These are phyloP conservation scores for Amanita pallidorosea DNA, from an alignment of 768 basidiomycete genomes.

Conservation along the genomic window DNA sequence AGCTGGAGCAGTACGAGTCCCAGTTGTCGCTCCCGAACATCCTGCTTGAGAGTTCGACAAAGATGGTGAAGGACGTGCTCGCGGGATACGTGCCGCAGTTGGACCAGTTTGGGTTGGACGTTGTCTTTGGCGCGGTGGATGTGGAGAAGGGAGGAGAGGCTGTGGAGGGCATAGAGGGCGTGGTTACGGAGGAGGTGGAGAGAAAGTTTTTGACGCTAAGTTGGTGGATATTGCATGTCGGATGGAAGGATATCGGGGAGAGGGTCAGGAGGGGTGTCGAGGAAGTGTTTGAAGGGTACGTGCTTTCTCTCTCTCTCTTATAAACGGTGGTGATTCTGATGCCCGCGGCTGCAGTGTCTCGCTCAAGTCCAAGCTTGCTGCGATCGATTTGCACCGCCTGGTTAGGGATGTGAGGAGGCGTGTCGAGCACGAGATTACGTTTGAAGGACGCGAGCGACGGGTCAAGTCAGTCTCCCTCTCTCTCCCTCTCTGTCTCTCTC, in stretches of 20 bases:
- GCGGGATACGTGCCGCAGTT: conserved; percentile 1
- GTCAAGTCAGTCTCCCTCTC: conserved; percentile 30
- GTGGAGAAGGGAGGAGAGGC: conserved; percentile 6
- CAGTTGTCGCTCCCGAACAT: conserved; percentile 32
- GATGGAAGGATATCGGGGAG: conserved; percentile 78
- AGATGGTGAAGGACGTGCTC: conserved; percentile 14
- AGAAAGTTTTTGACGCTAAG: conserved; percentile 74
- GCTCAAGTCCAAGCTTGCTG: conserved; percentile 64
- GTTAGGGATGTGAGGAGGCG: conserved; percentile 65
- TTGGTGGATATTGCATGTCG: conserved; percentile 90
- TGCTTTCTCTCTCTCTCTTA: conserved; percentile 5
- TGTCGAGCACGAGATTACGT: conserved; percentile 64
- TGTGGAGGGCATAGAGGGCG: conserved; percentile 13
- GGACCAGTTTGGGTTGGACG: conserved; percentile 9
- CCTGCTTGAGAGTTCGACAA: conserved; percentile 17
- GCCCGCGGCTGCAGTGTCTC: conserved; percentile 49
- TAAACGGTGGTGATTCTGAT: not conserved
- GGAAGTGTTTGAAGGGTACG: conserved; percentile 78
- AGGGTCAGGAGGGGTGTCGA: conserved; percentile 67
- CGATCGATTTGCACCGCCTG: conserved; percentile 57
- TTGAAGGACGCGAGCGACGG: conserved; percentile 45
- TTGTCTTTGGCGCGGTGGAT: conserved; percentile 4
- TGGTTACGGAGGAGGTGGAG: conserved; percentile 57
- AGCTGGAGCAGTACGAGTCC: conserved; percentile 19
- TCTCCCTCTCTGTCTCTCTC: not conserved